Base-by-base conservation (phyloP, 1,139 yeast genomes). In the Torulaspora globosa region DNA sequence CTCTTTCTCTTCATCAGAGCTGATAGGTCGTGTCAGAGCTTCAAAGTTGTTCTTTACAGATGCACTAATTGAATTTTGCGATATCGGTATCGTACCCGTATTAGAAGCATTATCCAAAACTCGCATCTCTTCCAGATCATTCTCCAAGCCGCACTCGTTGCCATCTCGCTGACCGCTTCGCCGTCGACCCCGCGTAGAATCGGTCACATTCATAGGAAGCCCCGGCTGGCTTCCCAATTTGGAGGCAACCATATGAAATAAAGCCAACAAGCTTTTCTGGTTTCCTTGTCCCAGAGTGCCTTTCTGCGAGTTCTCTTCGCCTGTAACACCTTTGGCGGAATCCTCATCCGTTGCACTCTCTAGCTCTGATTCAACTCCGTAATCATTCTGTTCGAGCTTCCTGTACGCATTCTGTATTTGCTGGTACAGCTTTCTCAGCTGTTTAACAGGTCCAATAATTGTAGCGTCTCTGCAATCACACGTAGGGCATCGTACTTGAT, bases 341-440 rank as follows among this genome's bases (percentile, higher is more conserved):
- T 26, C 27, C 15, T 24, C 24, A 11, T 32, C 32, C 30, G 5
- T 3, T 34, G 7, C 23, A 16, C n/a, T 31, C n/a, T 18, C 32
- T n/a, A n/a, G 10, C 11, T 7, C 18, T 29, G n/a, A n/a, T n/a
- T 18, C 10, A 29, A 31, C 9, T 16, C 12, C n/a, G n/a, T n/a
- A n/a, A 19, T 34, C 36, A 21, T 28, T 21, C 3, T 11, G 12
- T 8, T 16, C 31, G 15, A 31, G 14, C 8, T 26, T 16, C 14
- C 27, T 27, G 11, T 32, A 9, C 7, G 56, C 53, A 42, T 56
- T 55, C 27, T 58, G 58, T 14, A 77, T 57, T 24, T 59, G 64
- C 21, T 52, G 48, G 58, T 72, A 74, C n/a, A 84, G 63, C 2
- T 71, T 72, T 42, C 86, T 59, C 36, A 84, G 60, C 10, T 84